Conservation (phyloP, 1,139 yeast species). For the Debaryomyces sp. region DNA sequence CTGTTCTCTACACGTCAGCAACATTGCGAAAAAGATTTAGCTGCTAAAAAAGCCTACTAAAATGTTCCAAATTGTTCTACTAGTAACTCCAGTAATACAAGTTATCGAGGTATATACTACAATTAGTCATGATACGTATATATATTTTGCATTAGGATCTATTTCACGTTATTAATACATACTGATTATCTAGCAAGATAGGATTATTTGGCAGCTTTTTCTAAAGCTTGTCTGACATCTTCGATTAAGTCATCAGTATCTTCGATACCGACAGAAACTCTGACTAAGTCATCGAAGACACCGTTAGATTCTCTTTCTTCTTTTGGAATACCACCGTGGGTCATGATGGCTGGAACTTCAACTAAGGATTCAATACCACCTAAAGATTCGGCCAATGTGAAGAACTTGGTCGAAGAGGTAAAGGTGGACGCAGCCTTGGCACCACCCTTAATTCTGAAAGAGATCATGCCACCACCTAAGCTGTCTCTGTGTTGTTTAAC, state of each 20-base stretch:
- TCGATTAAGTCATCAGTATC: constrained; percentile 74
- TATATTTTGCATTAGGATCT: background rate
- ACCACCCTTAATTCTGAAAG: constrained; percentile 85
- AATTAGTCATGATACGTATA: background rate
- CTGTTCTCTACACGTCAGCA: constrained; percentile 9
- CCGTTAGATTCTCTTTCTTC: constrained; percentile 81
- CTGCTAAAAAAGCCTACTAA: background rate
- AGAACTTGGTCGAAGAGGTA: constrained; percentile 73
- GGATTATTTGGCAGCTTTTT: constrained; percentile 20
- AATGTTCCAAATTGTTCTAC: background rate
- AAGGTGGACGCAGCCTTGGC: constrained; percentile 74
- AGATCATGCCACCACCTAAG: constrained; percentile 91
- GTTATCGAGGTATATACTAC: background rate
- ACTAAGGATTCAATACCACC: constrained; percentile 89
- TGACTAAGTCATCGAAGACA: constrained; percentile 78
- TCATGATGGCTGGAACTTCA: constrained; percentile 92
- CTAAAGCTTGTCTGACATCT: constrained; percentile 75
- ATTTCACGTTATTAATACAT: background rate
- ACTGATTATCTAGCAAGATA: background rate
- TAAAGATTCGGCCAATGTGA: constrained; percentile 85
- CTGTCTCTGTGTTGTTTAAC: constrained; percentile 79
- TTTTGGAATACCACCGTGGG: constrained; percentile 89
- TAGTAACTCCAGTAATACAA: background rate
- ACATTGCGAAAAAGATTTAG: constrained; percentile 1
- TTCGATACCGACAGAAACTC: constrained; percentile 88